Conservation (phyloP, 495 filamentous ascomycete genomes). For the Penicillium arizonense region DNA sequence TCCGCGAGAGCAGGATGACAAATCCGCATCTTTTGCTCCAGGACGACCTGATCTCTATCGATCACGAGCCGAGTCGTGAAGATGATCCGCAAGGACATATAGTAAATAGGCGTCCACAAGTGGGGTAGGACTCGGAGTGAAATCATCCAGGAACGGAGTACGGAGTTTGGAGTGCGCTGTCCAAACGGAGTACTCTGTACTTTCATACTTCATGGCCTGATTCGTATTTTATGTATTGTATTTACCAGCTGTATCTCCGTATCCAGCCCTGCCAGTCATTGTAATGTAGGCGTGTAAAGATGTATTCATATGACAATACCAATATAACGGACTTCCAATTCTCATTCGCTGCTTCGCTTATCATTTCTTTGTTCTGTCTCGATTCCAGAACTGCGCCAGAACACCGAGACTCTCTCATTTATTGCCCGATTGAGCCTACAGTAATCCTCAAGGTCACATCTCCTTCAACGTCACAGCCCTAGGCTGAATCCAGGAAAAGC, state of each 20-base stretch:
- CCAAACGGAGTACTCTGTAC: no score
- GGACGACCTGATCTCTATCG: no score
- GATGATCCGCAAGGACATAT: neutral
- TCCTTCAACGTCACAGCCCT: constrained; percentile 6
- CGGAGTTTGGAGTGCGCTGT: neutral
- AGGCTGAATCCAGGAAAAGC: constrained; percentile 3
- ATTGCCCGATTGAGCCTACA: neutral
- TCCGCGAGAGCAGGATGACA: neutral
- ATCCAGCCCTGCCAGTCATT: no score
- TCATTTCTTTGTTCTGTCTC: constrained; percentile 4
- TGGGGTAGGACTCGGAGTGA: neutral
- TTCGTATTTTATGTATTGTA: no score
- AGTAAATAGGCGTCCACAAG: neutral
- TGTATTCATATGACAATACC: no score
- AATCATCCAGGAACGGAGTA: neutral
- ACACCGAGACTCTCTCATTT: neutral
- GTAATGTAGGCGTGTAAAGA: no score
- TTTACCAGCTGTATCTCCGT: no score
- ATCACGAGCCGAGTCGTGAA: neutral
- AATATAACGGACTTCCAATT: neutral
- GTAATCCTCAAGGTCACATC: neutral
- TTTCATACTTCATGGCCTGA: no score
- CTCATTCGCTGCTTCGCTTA: constrained; percentile 15
- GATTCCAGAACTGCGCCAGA: constrained; percentile 11
- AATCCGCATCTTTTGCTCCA: neutral